Conservation (phyloP, 768 basidiomycete species). For the Russula griseocarnosa region DNA sequence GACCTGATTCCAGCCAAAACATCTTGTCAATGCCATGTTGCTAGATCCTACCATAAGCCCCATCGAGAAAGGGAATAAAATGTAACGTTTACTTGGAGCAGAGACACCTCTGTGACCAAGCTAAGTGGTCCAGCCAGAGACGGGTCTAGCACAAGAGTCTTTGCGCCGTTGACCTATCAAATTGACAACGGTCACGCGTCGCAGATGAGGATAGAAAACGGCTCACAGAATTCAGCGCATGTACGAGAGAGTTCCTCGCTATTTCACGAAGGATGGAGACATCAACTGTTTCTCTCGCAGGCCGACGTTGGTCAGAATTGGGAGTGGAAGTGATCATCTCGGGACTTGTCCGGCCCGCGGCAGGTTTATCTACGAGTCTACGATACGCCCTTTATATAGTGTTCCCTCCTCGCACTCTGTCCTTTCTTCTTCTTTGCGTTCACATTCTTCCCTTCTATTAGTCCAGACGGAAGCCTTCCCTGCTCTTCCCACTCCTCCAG, state of each 20-base stretch:
- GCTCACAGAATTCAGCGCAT: constrained; percentile 75
- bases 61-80: neutral
- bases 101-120: constrained; percentile 88
- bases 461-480: constrained; percentile 72
- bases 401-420: constrained; percentile 68
- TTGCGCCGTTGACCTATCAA: constrained; percentile 79
- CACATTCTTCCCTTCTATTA: constrained; percentile 56
- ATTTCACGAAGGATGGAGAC: constrained; percentile 69
- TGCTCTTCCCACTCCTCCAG: constrained; percentile 78
- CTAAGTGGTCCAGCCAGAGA: constrained; percentile 88
- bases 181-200: neutral
- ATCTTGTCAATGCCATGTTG: constrained; percentile 99
- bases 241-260: constrained; percentile 74
- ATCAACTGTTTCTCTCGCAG: constrained; percentile 47
- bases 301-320: constrained; percentile 35
- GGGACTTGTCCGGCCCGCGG: constrained; percentile 11
- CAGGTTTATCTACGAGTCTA: neutral
- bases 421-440: constrained; percentile 56
- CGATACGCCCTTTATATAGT: constrained; percentile 42
- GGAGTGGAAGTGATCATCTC: constrained; percentile 30
- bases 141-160: constrained; percentile 93
- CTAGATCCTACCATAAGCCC: constrained; percentile 40
- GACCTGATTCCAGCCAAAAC: constrained; percentile 96
- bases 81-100: constrained; percentile 67
- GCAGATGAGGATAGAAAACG: neutral